Evolutionary conservation across 208 protist genomes (phyloP).

Genomic region (Leishmania martiniquensis): DNA sequence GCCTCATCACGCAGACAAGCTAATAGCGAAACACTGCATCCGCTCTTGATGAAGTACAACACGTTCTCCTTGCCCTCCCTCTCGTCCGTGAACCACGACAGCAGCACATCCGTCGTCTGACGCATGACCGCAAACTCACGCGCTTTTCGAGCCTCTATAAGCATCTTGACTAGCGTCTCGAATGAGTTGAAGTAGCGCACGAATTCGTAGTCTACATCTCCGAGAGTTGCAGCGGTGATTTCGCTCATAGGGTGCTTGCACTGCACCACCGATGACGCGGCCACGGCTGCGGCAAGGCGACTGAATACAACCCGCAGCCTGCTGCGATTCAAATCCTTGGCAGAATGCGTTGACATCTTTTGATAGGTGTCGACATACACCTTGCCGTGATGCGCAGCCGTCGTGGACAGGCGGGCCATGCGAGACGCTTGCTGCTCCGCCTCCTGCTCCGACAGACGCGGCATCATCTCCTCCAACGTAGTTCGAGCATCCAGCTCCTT

Average conservation of each 20-base stretch:
- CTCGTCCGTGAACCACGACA: slow-evolving; percentile 51
- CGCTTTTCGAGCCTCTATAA: slow-evolving; percentile 63
- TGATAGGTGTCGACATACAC: slow-evolving; percentile 83
- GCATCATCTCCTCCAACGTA: slow-evolving; percentile 56
- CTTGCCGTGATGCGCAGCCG: slow-evolving; percentile 56
- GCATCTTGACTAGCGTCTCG: slow-evolving; percentile 53
- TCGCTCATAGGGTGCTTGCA: slow-evolving; percentile 75
- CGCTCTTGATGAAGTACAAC: slow-evolving; percentile 66
- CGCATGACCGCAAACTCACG: slow-evolving; percentile 50
- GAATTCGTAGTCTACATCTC: slow-evolving; percentile 76
- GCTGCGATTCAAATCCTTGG: slow-evolving; percentile 80
- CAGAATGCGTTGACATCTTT: slow-evolving; percentile 51
- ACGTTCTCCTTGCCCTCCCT: slow-evolving; percentile 63
- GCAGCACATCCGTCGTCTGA: slow-evolving; percentile 42
- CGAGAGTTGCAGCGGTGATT: slow-evolving; percentile 39
- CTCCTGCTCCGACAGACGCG: slow-evolving; percentile 46
- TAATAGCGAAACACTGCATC: slow-evolving; percentile 46
- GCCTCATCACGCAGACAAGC: slow-evolving; percentile 69
- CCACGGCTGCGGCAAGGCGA: slow-evolving; percentile 42
- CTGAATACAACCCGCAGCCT: slow-evolving; percentile 62
- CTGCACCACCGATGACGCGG: slow-evolving; percentile 35
- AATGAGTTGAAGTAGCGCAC: slow-evolving; percentile 83
- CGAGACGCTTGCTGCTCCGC: slow-evolving; percentile 65
- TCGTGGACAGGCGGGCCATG: slow-evolving; percentile 43
- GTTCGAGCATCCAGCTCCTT: slow-evolving; percentile 28